Conservation (phyloP, 805 yeast species). For the Candida berthetii region DNA sequence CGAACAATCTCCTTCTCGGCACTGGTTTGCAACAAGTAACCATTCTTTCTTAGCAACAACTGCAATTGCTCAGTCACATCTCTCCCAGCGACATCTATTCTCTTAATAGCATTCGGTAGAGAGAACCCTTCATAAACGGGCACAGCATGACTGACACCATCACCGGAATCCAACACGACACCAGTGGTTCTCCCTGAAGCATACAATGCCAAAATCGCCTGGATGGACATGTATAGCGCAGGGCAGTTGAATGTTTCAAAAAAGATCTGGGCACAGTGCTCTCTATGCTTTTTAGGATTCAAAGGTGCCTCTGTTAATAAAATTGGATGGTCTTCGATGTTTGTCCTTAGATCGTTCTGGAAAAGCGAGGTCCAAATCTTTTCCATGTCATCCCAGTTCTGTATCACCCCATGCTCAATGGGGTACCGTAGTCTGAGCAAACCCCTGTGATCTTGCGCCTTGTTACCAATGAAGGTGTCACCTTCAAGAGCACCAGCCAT, state of each 20-base stretch:
- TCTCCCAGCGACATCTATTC: constrained; percentile 81
- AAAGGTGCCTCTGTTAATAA: constrained; percentile 86
- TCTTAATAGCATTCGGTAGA: constrained; percentile 60
- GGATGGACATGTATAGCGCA: constrained; percentile 91
- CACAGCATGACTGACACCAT: constrained; percentile 83
- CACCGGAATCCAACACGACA: constrained; percentile 85
- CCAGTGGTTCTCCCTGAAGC: constrained; percentile 92
- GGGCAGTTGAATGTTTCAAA: constrained; percentile 85
- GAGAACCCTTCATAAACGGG: constrained; percentile 91
- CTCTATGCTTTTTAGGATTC: constrained; percentile 80
- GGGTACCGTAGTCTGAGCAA: constrained; percentile 69
- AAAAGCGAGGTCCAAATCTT: constrained; percentile 68
- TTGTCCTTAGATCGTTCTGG: constrained; percentile 46
- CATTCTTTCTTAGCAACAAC: constrained; percentile 61
- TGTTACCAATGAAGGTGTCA: constrained; percentile 67
- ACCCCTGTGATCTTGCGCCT: constrained; percentile 75
- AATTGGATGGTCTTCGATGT: constrained; percentile 79
- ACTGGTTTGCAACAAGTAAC: constrained; percentile 57
- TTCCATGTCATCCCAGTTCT: constrained; percentile 87
- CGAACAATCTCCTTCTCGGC: constrained; percentile 82
- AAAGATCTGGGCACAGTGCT: constrained; percentile 85
- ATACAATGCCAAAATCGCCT: constrained; percentile 79
- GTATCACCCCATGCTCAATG: constrained; percentile 70
- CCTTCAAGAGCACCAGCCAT: constrained; percentile 70
- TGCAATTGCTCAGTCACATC: constrained; percentile 78